These are phyloP conservation scores for Colletotrichum chrysophilum DNA, from an alignment of 2,329 filamentous ascomycete genomes.

Conservation along the genomic window DNA sequence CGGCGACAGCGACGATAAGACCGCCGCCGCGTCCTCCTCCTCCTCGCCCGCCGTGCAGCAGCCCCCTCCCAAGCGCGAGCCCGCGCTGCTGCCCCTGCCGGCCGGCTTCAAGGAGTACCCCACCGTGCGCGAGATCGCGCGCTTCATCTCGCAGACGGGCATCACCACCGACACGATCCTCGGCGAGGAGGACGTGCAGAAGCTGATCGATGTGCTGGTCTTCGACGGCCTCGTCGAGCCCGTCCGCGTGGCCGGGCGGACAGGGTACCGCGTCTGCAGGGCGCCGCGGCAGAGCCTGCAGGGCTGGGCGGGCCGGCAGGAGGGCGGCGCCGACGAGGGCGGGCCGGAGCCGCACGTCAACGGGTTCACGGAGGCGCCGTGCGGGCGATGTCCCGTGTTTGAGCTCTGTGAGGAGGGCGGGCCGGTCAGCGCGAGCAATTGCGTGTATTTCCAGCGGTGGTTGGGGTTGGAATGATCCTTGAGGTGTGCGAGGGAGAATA, in stretches of 20 bases:
- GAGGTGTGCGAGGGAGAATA: background rate
- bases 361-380: slow-evolving; percentile 86
- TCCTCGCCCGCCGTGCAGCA: slow-evolving; percentile 30
- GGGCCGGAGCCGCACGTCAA: slow-evolving; percentile 60
- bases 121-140: slow-evolving; percentile 78
- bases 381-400: slow-evolving; percentile 91
- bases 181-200: slow-evolving; percentile 78
- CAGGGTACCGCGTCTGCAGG: slow-evolving; percentile 59
- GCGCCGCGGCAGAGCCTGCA: slow-evolving; percentile 50
- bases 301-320: slow-evolving; percentile 41
- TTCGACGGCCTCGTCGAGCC: slow-evolving; percentile 86
- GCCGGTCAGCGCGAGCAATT: slow-evolving; percentile 87
- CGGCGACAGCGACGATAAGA: slow-evolving; percentile 30
- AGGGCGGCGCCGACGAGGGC: slow-evolving; percentile 36
- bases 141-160: slow-evolving; percentile 70
- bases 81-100: slow-evolving; percentile 57
- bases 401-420: slow-evolving; percentile 91
- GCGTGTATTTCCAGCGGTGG: slow-evolving; percentile 92
- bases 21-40: background rate
- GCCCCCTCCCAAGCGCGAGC: slow-evolving; percentile 31
- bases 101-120: slow-evolving; percentile 80
- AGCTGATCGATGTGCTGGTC: slow-evolving; percentile 85
- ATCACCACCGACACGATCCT: slow-evolving; percentile 76
- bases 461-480: slow-evolving; percentile 52
- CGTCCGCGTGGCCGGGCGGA: slow-evolving; percentile 52